These are phyloP conservation scores for Penicillium bialowiezense DNA, from an alignment of 495 filamentous ascomycete genomes.

Conservation along the genomic window DNA sequence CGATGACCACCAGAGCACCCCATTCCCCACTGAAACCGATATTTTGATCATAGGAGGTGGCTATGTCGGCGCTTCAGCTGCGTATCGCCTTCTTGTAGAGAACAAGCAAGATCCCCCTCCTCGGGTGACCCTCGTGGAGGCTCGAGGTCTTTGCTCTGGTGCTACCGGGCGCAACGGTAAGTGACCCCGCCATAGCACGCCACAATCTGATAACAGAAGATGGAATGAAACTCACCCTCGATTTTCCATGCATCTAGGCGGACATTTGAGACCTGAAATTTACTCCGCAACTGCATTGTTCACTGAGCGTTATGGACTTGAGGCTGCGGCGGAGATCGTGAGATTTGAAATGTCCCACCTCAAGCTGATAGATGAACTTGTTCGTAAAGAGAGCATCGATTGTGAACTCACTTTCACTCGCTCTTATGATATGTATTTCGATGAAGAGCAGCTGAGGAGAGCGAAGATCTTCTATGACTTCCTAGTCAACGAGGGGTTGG, in stretches of 20 bases:
- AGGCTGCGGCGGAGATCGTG: conserved; percentile 27
- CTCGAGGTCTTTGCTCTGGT: conserved; percentile 40
- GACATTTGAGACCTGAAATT: conserved; percentile 37
- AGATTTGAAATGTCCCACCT: conserved; percentile 33
- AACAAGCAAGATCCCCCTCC: conserved; percentile 12
- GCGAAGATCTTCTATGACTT: conserved; percentile 25
- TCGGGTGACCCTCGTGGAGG: conserved; percentile 36
- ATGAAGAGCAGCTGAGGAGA: conserved; percentile 22
- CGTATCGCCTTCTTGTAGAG: conserved; percentile 55
- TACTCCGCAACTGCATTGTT: conserved; percentile 28
- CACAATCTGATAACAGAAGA: neutral
- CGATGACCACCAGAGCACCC: conserved; percentile 49
- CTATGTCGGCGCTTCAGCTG: conserved; percentile 62
- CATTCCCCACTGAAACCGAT: conserved; percentile 52
- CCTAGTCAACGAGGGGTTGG: conserved; percentile 17
- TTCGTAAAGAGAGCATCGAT: conserved; percentile 36
- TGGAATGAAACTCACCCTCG: neutral
- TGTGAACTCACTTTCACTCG: conserved; percentile 42
- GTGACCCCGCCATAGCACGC: neutral
- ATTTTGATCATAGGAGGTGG: conserved; percentile 71
- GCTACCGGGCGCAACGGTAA: conserved; percentile 43
- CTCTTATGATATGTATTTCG: conserved; percentile 32
- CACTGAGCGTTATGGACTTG: conserved; percentile 26
- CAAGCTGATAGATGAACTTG: conserved; percentile 25
- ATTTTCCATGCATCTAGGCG: conserved; percentile 16